Base-by-base conservation (phyloP, 768 basidiomycete genomes). In the Pisolithus tinctorius region DNA sequence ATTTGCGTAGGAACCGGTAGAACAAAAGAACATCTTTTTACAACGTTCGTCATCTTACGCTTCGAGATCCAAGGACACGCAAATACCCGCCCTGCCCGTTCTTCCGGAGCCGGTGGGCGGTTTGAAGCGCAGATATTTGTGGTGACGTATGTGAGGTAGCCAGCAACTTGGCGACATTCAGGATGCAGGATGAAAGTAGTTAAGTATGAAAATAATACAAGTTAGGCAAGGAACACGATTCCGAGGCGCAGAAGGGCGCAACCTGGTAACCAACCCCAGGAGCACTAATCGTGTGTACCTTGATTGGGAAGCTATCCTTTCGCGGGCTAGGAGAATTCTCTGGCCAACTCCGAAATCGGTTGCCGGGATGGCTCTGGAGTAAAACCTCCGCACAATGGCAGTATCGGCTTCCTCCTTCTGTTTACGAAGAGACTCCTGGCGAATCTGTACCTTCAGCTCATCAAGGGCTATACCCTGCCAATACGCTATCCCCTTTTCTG, bases 41-140 rank as follows among this genome's bases (percentile, higher is more conserved):
- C 88, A 25, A 80, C 69, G 27, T 59, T 58, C 23, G 78, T 63
- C 87, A 98, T 88, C 56, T 78, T 76, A 96, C 13, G 80, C 76
- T 7, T 78, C 74, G 47, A 86, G 56, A 1, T 93, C 85, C 16
- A 96, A 76, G 5, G 83, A 74, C 2, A 94, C 94, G 53, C 86
- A 94, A 29, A 97, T 76, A 63, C 80, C 93, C 10, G 88, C 90
- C 37, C 87, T 83, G 16, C 88, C 86, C 0, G 90, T 88, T 0
- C 90, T 83, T 11, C 80, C 76, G 1, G 88, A 86, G 29, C 88
- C 97, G 93, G 62, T 94, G 96, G 0, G 88, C 78, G 4, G 81
- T 88, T 94, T 95, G 97, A 0, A 97, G 74, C 0, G 84, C 77
- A 4, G 84, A 78, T 59, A 99, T 78, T 62, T 90, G 86, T 9